These are phyloP conservation scores for Verbena officinalis DNA, from an alignment of 257 asterid genomes.

Conservation along the genomic window DNA sequence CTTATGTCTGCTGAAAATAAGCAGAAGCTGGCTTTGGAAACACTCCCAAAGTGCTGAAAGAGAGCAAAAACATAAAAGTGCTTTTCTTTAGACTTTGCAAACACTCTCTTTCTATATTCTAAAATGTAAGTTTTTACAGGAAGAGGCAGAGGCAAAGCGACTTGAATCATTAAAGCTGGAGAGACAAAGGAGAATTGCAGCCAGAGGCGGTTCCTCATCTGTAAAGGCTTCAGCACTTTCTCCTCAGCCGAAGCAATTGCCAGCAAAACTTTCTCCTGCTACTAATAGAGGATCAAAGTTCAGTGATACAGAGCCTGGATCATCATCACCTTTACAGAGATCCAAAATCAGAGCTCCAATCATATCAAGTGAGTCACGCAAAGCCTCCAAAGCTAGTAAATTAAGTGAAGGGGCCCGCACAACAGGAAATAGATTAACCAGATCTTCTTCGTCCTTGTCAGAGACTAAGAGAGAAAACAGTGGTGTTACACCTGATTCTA, in stretches of 20 bases:
- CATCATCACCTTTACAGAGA: slow-evolving; percentile 91
- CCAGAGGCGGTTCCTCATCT: slow-evolving; percentile 57
- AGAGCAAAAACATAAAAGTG: no score
- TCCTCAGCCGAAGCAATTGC: slow-evolving; percentile 52
- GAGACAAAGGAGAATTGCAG: slow-evolving; percentile 86
- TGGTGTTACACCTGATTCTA: slow-evolving; percentile 60
- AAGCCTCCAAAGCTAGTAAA: slow-evolving; percentile 57
- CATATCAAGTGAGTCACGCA: slow-evolving; percentile 47
- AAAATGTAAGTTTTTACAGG: slow-evolving; percentile 50
- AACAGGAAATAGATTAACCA: slow-evolving; percentile 66
- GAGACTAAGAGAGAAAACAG: slow-evolving; percentile 55
- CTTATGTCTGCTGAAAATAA: no score
- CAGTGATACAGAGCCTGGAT: slow-evolving; percentile 87
- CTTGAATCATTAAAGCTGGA: slow-evolving; percentile 78
- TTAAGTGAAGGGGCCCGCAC: slow-evolving; percentile 49
- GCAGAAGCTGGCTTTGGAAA: no score
- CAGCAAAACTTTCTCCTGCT: slow-evolving; percentile 65
- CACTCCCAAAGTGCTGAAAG: no score
- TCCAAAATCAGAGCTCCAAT: slow-evolving; percentile 72
- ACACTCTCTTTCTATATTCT: slow-evolving; percentile 16
- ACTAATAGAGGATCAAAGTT: slow-evolving; percentile 79
- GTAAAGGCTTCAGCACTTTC: slow-evolving; percentile 45
- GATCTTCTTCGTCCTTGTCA: slow-evolving; percentile 74
- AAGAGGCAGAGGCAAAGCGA: slow-evolving; percentile 68
- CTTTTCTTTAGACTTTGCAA: no score